Conservation (phyloP, 2,329 filamentous ascomycete genomes). For the Sodiomyces alkalinus region DNA sequence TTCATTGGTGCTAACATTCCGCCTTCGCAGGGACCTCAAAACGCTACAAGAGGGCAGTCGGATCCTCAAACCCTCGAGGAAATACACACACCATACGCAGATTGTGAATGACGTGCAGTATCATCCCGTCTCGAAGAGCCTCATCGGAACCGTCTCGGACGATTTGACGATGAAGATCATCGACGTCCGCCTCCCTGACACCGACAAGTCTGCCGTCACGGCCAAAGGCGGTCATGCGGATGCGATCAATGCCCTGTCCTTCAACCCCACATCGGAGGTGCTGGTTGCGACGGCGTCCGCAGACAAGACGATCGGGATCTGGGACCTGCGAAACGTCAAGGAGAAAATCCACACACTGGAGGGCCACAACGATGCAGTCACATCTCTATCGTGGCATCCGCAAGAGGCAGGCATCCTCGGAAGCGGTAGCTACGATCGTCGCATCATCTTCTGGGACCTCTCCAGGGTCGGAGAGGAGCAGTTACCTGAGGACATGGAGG, state of each 20-base stretch:
- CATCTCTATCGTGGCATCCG: slow-evolving; percentile 89
- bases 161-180: slow-evolving; percentile 87
- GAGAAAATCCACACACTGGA: slow-evolving; percentile 81
- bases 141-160: slow-evolving; percentile 89
- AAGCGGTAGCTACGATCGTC: slow-evolving; percentile 81
- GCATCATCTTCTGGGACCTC: slow-evolving; percentile 94
- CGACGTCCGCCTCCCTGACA: slow-evolving; percentile 59
- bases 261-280: slow-evolving; percentile 83
- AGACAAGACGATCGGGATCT: slow-evolving; percentile 88
- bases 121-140: slow-evolving; percentile 69
- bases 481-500: slow-evolving; percentile 83
- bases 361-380: slow-evolving; percentile 78
- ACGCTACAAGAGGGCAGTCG: slow-evolving; percentile 56
- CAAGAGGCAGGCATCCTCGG: slow-evolving; percentile 77
- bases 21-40: slow-evolving; percentile 54
- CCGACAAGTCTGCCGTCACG: slow-evolving; percentile 51
- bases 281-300: slow-evolving; percentile 85
- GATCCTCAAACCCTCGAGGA: slow-evolving; percentile 53
- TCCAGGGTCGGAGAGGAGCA: slow-evolving; percentile 88
- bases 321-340: slow-evolving; percentile 86
- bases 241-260: slow-evolving; percentile 90
- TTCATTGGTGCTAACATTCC: no score
- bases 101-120: slow-evolving; percentile 97
- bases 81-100: slow-evolving; percentile 75
- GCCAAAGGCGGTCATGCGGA: slow-evolving; percentile 68